These are phyloP conservation scores for Eutrema yunnanense DNA, from an alignment of 345 rosid species.

Conservation along the genomic window DNA sequence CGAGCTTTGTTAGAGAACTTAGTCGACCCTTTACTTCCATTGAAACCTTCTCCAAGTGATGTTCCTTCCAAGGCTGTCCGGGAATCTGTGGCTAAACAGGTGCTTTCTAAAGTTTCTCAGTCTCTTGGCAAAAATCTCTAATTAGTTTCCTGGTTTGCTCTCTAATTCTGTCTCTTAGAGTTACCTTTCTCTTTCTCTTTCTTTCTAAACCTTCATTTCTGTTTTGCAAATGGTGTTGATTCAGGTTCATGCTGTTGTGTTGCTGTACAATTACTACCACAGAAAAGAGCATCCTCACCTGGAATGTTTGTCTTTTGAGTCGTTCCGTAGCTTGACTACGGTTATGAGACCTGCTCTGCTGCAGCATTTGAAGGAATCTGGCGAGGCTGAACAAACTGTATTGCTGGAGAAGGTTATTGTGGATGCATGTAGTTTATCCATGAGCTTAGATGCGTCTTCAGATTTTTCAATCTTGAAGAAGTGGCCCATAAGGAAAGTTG, in stretches of 20 bases:
- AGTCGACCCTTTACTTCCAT: constrained; percentile 69
- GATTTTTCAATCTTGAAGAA: constrained; percentile 38
- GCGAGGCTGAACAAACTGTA: constrained; percentile 38
- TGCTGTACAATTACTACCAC: constrained; percentile 70
- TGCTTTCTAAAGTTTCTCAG: neutral
- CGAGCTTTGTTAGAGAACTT: constrained; percentile 44
- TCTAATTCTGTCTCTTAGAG: neutral
- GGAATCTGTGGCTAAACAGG: constrained; percentile 69
- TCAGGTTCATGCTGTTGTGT: constrained; percentile 70
- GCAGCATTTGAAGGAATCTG: constrained; percentile 40
- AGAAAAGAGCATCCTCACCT: constrained; percentile 49
- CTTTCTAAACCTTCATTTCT: neutral
- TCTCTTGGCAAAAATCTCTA: neutral
- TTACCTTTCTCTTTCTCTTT: neutral
- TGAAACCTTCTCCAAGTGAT: constrained; percentile 27
- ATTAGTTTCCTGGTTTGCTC: neutral
- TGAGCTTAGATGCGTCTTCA: constrained; percentile 42
- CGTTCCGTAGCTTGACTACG: constrained; percentile 59
- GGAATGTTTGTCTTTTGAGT: constrained; percentile 44
- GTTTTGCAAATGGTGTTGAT: neutral
- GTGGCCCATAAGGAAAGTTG: constrained; percentile 54
- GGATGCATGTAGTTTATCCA: constrained; percentile 64
- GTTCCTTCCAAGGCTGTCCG: constrained; percentile 38
- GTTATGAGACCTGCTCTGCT: constrained; percentile 45
- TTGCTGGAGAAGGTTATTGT: constrained; percentile 47